Evolutionary conservation across 2,329 filamentous ascomycete genomes (phyloP), one percentile per base, ranked within the genome.

Genomic region (Sarocladium strictum): DNA sequence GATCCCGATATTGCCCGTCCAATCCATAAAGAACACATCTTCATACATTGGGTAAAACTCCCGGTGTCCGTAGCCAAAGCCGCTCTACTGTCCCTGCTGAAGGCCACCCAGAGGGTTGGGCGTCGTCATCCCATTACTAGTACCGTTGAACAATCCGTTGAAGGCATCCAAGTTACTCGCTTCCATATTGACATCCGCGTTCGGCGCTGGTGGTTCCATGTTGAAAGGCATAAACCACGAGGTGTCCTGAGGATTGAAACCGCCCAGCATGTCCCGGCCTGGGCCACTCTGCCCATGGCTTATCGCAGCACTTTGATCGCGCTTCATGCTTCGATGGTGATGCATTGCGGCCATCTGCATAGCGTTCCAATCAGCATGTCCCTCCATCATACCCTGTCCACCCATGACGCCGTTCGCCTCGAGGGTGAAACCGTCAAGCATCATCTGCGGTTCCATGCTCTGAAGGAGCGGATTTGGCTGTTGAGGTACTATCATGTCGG

Each of bases 181-280:
- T 19, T 67, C 68, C 53, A 76, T 59, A 35, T 80, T 78, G 54
- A 78, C 77, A 6, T 73, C 47, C 15, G 37, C 3, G n/a, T 24
- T 71, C 40, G 81, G 69, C 55, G 84, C 81, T 0, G 88, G 84
- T 19, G 90, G 89, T 56, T 94, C 89, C 70, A 96, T 84, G 65
- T 96, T 95, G 70, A 96, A 96, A 1, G 92, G 90, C 75, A 96
- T 85, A 68, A 95, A 96, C 89, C 92, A 97, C 4, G 88, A 79
- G 2, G 77, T 72, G 57, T 83, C 79, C 33, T 71, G 70, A 3
- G 65, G 66, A 49, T 53, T 57, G 49, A 67, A 64, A 37, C 57
- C 60, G 29, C 59, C 57, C 47, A 65, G 54, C 50, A 53, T 40
- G 19, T 53, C 50, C 15, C 50, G 11, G 6, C 9, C 33, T 10